Evolutionary conservation across 2,329 filamentous ascomycete genomes (phyloP), one percentile per base, ranked within the genome.

Genomic region (Fusarium verrucosum): DNA sequence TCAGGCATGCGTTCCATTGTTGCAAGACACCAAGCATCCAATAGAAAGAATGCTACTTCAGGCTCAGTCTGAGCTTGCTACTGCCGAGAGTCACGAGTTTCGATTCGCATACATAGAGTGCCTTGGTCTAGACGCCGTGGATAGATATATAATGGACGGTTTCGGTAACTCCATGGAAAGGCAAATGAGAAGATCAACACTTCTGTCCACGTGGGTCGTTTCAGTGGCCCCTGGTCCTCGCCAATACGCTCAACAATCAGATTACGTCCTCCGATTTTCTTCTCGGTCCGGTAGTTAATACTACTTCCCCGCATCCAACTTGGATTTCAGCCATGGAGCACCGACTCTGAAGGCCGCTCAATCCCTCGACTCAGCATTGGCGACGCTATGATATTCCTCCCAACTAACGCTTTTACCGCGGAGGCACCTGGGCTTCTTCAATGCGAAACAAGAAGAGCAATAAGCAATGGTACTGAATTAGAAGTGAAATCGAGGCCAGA

Each of bases 251-350:
- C 7, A 44, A 57, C 3, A 85, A 86, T 65, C 84, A 83, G 0
- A 75, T 86, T n/a, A 72, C 86, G 4, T 87, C 81, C 76, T 76
- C 84, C 50, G 84, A 87, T 64, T 78, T 85, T 32, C 80, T 83
- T 65, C 78, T 82, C 8, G 78, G 83, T 1, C 77, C 78, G 5
- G 78, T 61, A 78, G 78, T 4, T 83, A 72, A 40, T 87, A 80
- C 70, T 87, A 86, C 72, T 83, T 82, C 65, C 83, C 82, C 0
- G 82, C 84, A 1, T 87, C 84, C 2, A 85, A 79, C 8, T 84
- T 87, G 68, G 82, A 84, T 47, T 87, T 82, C 68, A 84, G 81
- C 11, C 81, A 85, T 1, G 85, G 84, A 10, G 85, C 85, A 0
- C 84, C 85, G 0, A 77, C 88, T 4, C 75, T 88, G 1, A 77